These are phyloP conservation scores for Paraconiothyrium sp. DNA, from an alignment of 2,329 filamentous ascomycete species.

Conservation along the genomic window DNA sequence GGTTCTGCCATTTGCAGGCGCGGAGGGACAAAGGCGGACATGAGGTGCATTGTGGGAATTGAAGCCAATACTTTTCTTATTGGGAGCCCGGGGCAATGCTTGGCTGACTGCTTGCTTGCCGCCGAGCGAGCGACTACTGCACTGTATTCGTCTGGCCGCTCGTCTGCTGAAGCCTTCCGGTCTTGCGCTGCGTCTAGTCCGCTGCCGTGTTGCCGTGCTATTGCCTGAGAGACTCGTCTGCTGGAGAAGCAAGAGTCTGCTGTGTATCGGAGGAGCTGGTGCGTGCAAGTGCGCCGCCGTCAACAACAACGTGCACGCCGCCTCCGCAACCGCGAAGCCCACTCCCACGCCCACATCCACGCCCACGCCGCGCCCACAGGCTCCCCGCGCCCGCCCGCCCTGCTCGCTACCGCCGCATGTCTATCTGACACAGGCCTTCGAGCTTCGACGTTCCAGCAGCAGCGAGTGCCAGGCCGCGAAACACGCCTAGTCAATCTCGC, in stretches of 20 bases:
- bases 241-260: too few relatives aligned
- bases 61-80: slow-evolving; percentile 19
- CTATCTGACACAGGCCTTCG: slow-evolving; percentile 33
- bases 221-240: too few relatives aligned
- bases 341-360: background rate
- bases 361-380: slow-evolving; percentile 7
- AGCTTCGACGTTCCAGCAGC: slow-evolving; percentile 26
- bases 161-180: background rate
- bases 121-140: slow-evolving; percentile 13
- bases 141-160: background rate
- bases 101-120: slow-evolving; percentile 15
- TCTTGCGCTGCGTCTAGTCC: too few relatives aligned
- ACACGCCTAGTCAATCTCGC: slow-evolving; percentile 50
- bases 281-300: background rate
- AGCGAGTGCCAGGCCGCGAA: slow-evolving; percentile 32
- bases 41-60: background rate
- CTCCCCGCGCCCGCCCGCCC: slow-evolving; percentile 6
- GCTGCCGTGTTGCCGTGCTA: too few relatives aligned
- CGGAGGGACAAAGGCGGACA: slow-evolving; percentile 10
- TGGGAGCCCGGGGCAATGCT: slow-evolving; percentile 22
- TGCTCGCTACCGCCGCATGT: slow-evolving; percentile 18
- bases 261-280: background rate
- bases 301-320: background rate
- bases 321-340: background rate
- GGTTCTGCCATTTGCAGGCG: slow-evolving; percentile 9